These are phyloP conservation scores for Eimeria zaria DNA, from an alignment of 169 alveolate species.

Conservation along the genomic window DNA sequence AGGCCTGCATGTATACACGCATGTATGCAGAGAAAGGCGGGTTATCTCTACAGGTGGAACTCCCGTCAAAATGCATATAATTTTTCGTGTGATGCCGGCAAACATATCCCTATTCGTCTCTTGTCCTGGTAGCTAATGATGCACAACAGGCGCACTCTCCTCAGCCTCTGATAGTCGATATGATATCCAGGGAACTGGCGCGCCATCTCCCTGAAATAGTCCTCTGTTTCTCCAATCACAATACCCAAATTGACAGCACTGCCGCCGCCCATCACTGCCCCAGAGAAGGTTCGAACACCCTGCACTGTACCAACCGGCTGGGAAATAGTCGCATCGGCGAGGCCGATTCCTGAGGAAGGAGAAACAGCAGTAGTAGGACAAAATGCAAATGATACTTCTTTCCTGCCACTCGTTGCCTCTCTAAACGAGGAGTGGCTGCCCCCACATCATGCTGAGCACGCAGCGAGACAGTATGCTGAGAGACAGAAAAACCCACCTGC, in stretches of 20 bases:
- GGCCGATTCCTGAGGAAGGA: slow-evolving; percentile 83
- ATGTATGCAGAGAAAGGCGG: neutral
- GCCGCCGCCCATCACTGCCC: slow-evolving; percentile 89
- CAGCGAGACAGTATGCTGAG: neutral
- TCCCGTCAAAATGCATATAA: neutral
- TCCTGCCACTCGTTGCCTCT: too few relatives aligned
- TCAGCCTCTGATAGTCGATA: slow-evolving; percentile 78
- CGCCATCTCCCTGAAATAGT: slow-evolving; percentile 80
- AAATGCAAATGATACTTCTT: neutral
- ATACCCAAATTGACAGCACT: slow-evolving; percentile 89
- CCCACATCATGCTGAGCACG: neutral
- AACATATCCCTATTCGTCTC: neutral
- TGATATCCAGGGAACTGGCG: slow-evolving; percentile 81
- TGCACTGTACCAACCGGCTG: slow-evolving; percentile 87
- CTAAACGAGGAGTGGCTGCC: neutral
- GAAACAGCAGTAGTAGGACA: neutral
- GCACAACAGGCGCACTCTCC: slow-evolving; percentile 37
- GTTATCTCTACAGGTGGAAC: neutral
- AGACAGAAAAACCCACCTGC: slow-evolving; percentile 81
- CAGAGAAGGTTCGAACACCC: slow-evolving; percentile 88
- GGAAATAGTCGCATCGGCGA: slow-evolving; percentile 87
- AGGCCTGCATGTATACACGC: slow-evolving; percentile 23
- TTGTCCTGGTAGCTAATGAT: neutral
- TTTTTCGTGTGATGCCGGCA: neutral
- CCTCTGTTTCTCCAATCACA: slow-evolving; percentile 87